These are phyloP conservation scores for Fusarium sp. DNA, from an alignment of 2,329 filamentous ascomycete genomes.

Conservation along the genomic window DNA sequence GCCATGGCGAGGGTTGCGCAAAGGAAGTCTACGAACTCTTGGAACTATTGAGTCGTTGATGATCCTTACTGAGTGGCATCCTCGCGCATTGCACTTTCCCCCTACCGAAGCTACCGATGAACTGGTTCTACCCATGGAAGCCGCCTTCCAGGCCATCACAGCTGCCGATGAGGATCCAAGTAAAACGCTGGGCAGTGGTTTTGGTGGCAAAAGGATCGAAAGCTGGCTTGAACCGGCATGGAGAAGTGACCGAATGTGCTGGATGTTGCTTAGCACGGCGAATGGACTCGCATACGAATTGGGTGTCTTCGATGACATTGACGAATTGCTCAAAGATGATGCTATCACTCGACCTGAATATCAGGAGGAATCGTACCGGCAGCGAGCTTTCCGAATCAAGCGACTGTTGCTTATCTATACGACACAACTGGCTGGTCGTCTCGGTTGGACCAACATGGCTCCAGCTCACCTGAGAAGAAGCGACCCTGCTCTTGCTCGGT, in stretches of 20 bases:
- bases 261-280: conserved; percentile 95
- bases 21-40: conserved; percentile 86
- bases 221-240: conserved; percentile 97
- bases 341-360: conserved; percentile 73
- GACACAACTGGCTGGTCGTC: conserved; percentile 90
- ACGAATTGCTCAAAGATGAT: conserved; percentile 72
- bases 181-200: conserved; percentile 61
- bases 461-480: conserved; percentile 73
- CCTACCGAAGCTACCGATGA: conserved; percentile 81
- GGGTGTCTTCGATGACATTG: conserved; percentile 93
- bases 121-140: conserved; percentile 72
- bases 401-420: conserved; percentile 90
- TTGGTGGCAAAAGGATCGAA: conserved; percentile 87
- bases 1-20: conserved; percentile 76
- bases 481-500: conserved; percentile 67
- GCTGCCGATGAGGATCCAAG: conserved; percentile 54
- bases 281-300: conserved; percentile 93
- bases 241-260: conserved; percentile 95
- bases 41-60: conserved; percentile 95
- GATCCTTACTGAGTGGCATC: conserved; percentile 97
- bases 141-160: conserved; percentile 58
- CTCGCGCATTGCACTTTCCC: conserved; percentile 92
- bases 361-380: conserved; percentile 81
- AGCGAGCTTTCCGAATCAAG: conserved; percentile 84
- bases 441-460: conserved; percentile 95